Evolutionary conservation across 345 rosid genomes (phyloP).

Genomic region (Isatis tinctoria): DNA sequence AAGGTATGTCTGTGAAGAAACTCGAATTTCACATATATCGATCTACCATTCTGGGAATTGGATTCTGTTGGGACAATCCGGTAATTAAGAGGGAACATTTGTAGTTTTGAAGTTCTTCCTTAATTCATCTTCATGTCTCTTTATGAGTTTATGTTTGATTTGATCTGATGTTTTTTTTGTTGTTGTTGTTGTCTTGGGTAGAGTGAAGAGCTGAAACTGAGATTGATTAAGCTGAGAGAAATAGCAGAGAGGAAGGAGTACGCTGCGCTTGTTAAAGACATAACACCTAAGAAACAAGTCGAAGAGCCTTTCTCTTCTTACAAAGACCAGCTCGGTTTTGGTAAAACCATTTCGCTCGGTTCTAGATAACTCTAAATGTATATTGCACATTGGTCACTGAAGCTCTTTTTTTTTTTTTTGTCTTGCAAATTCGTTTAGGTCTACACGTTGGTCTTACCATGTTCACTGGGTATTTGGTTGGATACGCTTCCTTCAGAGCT

Average conservation of each 20-base stretch:
- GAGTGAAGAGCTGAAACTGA: conserved; percentile 76
- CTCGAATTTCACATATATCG: neutral
- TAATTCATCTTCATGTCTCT: neutral
- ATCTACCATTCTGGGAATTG: neutral
- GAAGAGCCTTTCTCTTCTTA: conserved; percentile 90
- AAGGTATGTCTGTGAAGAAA: conserved; percentile 45
- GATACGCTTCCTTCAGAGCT: conserved; percentile 80
- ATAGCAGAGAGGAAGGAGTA: conserved; percentile 79
- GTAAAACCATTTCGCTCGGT: conserved; percentile 28
- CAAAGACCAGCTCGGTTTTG: conserved; percentile 96
- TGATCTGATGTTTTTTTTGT: neutral
- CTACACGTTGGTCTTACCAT: conserved; percentile 76
- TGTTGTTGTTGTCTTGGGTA: conserved; percentile 12
- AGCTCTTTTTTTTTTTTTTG: neutral
- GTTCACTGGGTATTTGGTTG: conserved; percentile 96
- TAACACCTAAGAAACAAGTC: conserved; percentile 50
- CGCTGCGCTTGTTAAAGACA: conserved; percentile 82
- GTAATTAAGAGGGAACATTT: neutral
- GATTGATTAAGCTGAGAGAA: conserved; percentile 64
- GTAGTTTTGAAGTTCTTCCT: neutral
- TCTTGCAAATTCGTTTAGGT: conserved; percentile 39
- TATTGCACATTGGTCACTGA: neutral
- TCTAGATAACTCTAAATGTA: neutral
- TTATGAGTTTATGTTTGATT: neutral
- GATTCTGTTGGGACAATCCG: neutral